Base-by-base conservation (phyloP, 352 stramenopile genomes). In the Globisporangium yorkense region DNA sequence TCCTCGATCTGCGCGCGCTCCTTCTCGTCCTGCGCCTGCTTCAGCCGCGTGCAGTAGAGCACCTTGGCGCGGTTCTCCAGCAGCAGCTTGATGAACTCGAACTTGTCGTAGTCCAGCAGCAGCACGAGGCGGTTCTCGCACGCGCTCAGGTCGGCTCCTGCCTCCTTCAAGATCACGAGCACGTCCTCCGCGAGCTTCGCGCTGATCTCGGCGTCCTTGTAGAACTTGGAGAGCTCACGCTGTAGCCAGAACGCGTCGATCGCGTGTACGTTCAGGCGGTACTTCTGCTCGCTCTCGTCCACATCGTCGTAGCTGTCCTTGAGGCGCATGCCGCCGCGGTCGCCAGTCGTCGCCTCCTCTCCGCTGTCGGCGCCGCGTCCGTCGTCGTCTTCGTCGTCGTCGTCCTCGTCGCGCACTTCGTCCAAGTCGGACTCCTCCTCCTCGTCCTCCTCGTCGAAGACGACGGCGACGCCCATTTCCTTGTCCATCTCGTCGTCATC, bases 161-260 rank as follows among this genome's bases (percentile, higher is more conserved):
- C 70, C 56, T 93, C 81, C 43, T 77, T 77, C 12, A 95, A 39
- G 40, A 92, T 83, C 20, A 45, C 57, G 41, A 95, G 54, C 33
- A 99, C 92, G 53, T 98, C 79, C 54, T 97, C 93, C 0, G 96
- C 92, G 5, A 99, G 66, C 57, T 86, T 87, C 5, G 94, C 84
- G 29, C 89, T 97, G 47, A 96, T 79, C 55, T 98, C 88, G 0
- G 96, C 96, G 71, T 99, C 97, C 27, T 96, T 93, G 65, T 98
- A 97, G 63, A 94, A 98, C 57, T 96, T 92, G 24, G 90, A 94
- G 16, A 99, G 74, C 67, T 98, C 81, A 24, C 97, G 88, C 71
- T 99, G 96, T 2, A 99, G 74, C 89, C 96, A 99, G 74, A 99
- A 97, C 1, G 97, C 96, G 73, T 99, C 97, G 57, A 99, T 99